Base-by-base conservation (phyloP, 73 alveolate species). In the Stentor coeruleus region DNA sequence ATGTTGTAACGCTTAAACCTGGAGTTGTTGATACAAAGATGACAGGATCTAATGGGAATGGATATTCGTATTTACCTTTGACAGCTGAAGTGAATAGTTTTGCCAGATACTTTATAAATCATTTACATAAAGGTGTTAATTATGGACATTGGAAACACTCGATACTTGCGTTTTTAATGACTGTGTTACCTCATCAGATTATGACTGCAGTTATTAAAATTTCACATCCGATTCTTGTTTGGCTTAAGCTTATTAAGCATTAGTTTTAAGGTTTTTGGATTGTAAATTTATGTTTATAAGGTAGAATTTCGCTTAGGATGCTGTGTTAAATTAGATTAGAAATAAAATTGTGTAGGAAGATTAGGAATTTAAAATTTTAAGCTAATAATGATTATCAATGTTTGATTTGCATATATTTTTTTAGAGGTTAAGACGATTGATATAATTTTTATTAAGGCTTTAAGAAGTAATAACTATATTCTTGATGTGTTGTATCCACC, bases 101-200 rank as follows among this genome's bases (percentile, higher is more conserved):
- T 31, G 37, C 79, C n/a, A 20, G n/a, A 11, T 20, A 66, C 33
- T 66, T 66, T 14, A 20, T 66, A 26, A 66, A 66, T 20, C n/a
- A 66, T 66, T 40, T 66, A 26, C 79, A 66, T 66, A 26, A 20
- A 66, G 79, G 79, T 2, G 41, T 66, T 11, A 66, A 66, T 31
- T 66, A 66, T 66, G 79, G 79, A 40, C 79, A 66, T 40, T 66
- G 79, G 41, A 66, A 66, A 31, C 79, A 66, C 33, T 20, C 79
- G 0, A 20, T 66, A 28, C n/a, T 66, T 20, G n/a, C 79, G 14
- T 66, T 20, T 2, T 20, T 1, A 26, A 28, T 66, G 14, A 40
- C 26, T 31, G 1, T 66, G n/a, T 1, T 33, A 0, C 79, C 79
- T 66, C 37, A 66, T 66, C 79, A 66, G 1, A 20, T 66, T 66